phyloP scores from a whole-genome alignment of 331 rosid genomes.

The Acacia pycnantha region DNA sequence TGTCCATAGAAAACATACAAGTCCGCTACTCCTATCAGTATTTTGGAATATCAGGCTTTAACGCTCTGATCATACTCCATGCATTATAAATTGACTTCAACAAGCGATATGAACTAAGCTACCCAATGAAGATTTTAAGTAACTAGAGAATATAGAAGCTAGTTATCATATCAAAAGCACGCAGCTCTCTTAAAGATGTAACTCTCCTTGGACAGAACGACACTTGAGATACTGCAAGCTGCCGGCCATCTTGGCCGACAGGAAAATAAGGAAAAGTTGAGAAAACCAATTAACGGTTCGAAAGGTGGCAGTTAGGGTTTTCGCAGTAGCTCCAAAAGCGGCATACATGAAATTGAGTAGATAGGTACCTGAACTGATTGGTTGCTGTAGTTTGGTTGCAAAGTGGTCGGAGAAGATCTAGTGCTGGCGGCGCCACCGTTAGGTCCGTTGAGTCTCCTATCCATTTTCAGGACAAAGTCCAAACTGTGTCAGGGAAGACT shows the following conservation, averaged over 20 bases:
- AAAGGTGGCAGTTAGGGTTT: constrained; percentile 46
- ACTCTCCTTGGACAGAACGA: neutral
- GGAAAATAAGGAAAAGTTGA: neutral
- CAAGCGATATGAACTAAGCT: neutral
- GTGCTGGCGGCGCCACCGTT: constrained; percentile 37
- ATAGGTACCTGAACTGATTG: constrained; percentile 70
- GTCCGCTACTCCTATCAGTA: neutral
- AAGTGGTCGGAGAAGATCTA: constrained; percentile 39
- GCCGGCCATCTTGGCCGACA: neutral
- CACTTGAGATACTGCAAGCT: neutral
- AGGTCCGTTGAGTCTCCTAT: constrained; percentile 57
- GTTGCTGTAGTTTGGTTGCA: constrained; percentile 60
- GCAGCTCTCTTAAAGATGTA: neutral
- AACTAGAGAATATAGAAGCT: neutral
- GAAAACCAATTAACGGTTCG: neutral
- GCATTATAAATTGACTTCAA: neutral
- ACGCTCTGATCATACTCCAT: neutral
- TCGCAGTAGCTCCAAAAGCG: constrained; percentile 20
- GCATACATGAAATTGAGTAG: constrained; percentile 4
- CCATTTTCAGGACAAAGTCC: constrained; percentile 48
- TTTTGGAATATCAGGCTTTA: neutral
- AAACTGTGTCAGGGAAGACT: neutral
- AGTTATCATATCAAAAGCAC: neutral
- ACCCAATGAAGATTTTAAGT: neutral
- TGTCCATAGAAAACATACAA: neutral